Evolutionary conservation across 208 protist species (phyloP).

Genomic region (Lotmaria passim): DNA sequence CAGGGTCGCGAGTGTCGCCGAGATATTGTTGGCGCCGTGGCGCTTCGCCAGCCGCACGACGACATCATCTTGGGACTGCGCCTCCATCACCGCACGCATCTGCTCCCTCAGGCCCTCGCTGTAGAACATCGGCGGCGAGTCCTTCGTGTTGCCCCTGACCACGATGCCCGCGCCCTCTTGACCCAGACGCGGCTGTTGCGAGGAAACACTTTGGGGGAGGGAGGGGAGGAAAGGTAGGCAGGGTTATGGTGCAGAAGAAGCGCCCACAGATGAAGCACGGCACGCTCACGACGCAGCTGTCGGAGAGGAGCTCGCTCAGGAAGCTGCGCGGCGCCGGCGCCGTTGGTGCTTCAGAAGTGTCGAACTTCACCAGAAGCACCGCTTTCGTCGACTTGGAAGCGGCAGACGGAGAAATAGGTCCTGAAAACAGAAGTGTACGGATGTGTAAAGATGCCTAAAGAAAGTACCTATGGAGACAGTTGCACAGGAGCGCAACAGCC

Average conservation of each 20-base stretch:
- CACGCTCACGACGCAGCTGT: slow-evolving; percentile 46
- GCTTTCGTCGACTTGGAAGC: slow-evolving; percentile 6
- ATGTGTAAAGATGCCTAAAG: background rate
- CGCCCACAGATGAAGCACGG: slow-evolving; percentile 39
- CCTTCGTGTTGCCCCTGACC: slow-evolving; percentile 13
- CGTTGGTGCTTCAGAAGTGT: slow-evolving; percentile 22
- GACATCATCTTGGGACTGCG: background rate
- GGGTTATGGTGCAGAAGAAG: slow-evolving; percentile 49
- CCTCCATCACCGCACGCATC: background rate
- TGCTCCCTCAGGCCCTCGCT: slow-evolving; percentile 6
- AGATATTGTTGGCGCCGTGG: slow-evolving; percentile 31
- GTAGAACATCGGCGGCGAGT: slow-evolving; percentile 12
- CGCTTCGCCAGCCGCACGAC: slow-evolving; percentile 30
- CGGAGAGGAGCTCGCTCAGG: slow-evolving; percentile 37
- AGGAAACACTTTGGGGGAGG: slow-evolving; percentile 12
- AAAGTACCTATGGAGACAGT: background rate
- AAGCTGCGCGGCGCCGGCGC: slow-evolving; percentile 28
- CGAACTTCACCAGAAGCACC: slow-evolving; percentile 43
- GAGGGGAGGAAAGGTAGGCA: slow-evolving; percentile 42
- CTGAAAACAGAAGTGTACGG: background rate
- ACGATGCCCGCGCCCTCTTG: slow-evolving; percentile 2
- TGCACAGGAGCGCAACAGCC: too few relatives aligned
- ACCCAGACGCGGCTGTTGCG: slow-evolving; percentile 48
- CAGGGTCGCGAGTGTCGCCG: slow-evolving; percentile 11
- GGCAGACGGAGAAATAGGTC: background rate